A percentile compares a stretch with the other conserved stretches of the same genome.
phyloP scores from a whole-genome alignment of 83 land plant genomes.

The Picea abies region DNA sequence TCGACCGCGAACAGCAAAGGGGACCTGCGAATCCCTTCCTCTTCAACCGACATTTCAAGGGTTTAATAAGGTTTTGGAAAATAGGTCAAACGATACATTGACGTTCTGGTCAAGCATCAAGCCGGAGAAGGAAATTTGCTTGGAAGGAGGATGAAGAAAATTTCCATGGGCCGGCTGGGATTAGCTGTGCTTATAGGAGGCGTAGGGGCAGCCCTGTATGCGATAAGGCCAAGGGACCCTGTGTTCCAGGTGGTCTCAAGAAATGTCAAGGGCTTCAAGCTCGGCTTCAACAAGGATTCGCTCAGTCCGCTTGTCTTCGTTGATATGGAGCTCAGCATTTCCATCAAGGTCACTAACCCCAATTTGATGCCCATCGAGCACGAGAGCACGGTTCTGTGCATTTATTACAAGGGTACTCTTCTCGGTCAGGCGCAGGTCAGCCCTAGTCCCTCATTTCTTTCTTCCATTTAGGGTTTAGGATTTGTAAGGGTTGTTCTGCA shows the following conservation, averaged over 20 bases:
- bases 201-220: too few relatives aligned
- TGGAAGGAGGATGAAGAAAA: too few relatives aligned
- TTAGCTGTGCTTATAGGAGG: too few relatives aligned
- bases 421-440: constrained; percentile 67
- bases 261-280: too few relatives aligned
- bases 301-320: constrained; percentile 27
- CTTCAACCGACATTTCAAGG: background rate
- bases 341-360: constrained; percentile 80
- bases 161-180: too few relatives aligned
- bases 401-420: constrained; percentile 73
- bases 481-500: background rate
- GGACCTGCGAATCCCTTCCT: background rate
- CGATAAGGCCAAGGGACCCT: too few relatives aligned
- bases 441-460: background rate
- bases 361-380: constrained; percentile 71
- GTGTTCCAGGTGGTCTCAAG: too few relatives aligned
- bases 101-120: too few relatives aligned
- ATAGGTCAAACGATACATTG: too few relatives aligned
- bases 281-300: too few relatives aligned
- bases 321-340: constrained; percentile 64
- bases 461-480: background rate
- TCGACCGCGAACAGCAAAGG: background rate
- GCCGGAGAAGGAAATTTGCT: too few relatives aligned
- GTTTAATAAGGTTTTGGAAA: too few relatives aligned
- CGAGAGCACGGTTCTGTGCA: constrained; percentile 72